These are phyloP conservation scores for Ogataea glucozyma DNA, from an alignment of 805 yeast species.

Conservation along the genomic window DNA sequence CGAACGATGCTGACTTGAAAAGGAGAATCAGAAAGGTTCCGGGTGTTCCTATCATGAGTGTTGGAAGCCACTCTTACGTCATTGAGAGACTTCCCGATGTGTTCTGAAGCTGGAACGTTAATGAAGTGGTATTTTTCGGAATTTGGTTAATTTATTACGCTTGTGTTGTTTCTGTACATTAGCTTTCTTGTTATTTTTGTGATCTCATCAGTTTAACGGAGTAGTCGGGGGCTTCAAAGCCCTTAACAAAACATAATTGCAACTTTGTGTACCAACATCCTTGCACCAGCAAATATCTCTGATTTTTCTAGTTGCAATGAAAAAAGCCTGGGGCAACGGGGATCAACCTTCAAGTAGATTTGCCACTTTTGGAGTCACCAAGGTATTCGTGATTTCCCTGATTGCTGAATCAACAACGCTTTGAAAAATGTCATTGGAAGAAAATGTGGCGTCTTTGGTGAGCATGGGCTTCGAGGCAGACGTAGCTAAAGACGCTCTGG, in stretches of 20 bases:
- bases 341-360: too few species aligned
- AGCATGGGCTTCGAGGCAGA: slow-evolving; percentile 32
- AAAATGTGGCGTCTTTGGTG: slow-evolving; percentile 24
- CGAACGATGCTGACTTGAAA: slow-evolving; percentile 95
- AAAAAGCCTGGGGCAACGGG: too few species aligned
- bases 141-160: not conserved
- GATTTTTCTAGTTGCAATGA: not conserved
- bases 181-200: slow-evolving; percentile 1
- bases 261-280: not conserved
- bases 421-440: slow-evolving; percentile 25
- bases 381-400: too few species aligned
- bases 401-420: too few species aligned
- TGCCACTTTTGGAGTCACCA: too few species aligned
- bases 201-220: too few species aligned
- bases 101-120: slow-evolving; percentile 42
- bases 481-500: slow-evolving; percentile 38
- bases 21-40: slow-evolving; percentile 94
- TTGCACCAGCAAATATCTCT: slow-evolving; percentile 1
- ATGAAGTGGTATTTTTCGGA: not conserved
- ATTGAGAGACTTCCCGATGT: slow-evolving; percentile 95
- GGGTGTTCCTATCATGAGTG: slow-evolving; percentile 96
- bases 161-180: slow-evolving; percentile 2
- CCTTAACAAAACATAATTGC: too few species aligned
- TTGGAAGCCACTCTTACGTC: slow-evolving; percentile 89
- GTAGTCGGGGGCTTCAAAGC: too few species aligned